These are phyloP conservation scores for Microbotryomycetes sp. DNA, from an alignment of 1,284 basidiomycete genomes.

Conservation along the genomic window DNA sequence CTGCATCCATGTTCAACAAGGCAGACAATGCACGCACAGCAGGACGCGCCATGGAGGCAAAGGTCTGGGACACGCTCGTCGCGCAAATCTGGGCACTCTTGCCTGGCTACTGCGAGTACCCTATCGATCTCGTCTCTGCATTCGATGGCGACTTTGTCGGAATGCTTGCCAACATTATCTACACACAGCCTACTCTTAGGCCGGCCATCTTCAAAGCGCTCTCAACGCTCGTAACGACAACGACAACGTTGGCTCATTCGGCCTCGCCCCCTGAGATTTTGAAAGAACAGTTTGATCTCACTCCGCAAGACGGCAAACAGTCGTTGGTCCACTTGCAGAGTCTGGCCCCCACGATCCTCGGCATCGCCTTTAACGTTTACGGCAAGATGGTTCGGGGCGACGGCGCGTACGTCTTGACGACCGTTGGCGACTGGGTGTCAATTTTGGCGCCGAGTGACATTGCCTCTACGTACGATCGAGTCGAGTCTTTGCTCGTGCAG, in stretches of 20 bases:
- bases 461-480: constrained; percentile 69
- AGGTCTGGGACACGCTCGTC: constrained; percentile 87
- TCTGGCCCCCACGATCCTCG: constrained; percentile 85
- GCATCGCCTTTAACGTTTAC: constrained; percentile 96
- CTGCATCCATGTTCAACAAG: constrained; percentile 75
- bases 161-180: constrained; percentile 83
- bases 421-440: constrained; percentile 56
- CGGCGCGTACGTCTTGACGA: constrained; percentile 68
- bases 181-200: constrained; percentile 76
- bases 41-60: constrained; percentile 66
- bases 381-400: constrained; percentile 68
- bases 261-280: constrained; percentile 47
- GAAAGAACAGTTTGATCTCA: constrained; percentile 48
- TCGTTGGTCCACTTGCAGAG: constrained; percentile 68
- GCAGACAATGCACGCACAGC: constrained; percentile 59
- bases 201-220: constrained; percentile 74
- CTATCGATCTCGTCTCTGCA: constrained; percentile 65
- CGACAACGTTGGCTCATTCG: constrained; percentile 44
- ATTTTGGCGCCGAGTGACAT: constrained; percentile 60
- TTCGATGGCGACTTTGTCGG: constrained; percentile 69
- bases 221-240: constrained; percentile 73
- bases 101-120: constrained; percentile 62
- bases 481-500: constrained; percentile 66
- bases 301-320: constrained; percentile 54
- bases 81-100: constrained; percentile 79